Evolutionary conservation across 768 basidiomycete genomes (phyloP).

Genomic region (Leccinellum rugosiceps): DNA sequence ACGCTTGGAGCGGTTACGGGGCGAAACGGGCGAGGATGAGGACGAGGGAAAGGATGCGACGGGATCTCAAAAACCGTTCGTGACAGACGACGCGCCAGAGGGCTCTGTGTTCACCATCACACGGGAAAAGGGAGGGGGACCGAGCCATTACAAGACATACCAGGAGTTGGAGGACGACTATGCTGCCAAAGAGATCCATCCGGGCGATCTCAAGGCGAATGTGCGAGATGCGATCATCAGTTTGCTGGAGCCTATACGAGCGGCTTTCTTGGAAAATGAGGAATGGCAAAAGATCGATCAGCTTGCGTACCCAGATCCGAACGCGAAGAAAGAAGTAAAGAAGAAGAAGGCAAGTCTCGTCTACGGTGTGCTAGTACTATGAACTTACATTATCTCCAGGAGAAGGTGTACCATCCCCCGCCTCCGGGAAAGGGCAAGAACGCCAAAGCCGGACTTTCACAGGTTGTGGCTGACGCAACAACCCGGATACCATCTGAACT

Average conservation of each 20-base stretch:
- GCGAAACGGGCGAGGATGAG: constrained; percentile 39
- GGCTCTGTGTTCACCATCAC: constrained; percentile 80
- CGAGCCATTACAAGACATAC: constrained; percentile 68
- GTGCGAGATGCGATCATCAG: constrained; percentile 72
- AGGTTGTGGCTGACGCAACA: not conserved
- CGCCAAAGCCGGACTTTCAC: constrained; percentile 1
- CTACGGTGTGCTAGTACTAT: not conserved
- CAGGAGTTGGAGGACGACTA: constrained; percentile 72
- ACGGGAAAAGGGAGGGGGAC: constrained; percentile 71
- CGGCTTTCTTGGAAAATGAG: constrained; percentile 68
- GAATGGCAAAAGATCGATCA: constrained; percentile 79
- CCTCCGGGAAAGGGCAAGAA: constrained; percentile 79
- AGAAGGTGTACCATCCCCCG: constrained; percentile 80
- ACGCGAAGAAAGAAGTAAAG: constrained; percentile 56
- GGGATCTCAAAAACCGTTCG: constrained; percentile 61
- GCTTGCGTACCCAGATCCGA: constrained; percentile 82
- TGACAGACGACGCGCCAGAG: constrained; percentile 63
- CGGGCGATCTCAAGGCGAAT: constrained; percentile 81
- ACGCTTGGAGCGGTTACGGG: constrained; percentile 55
- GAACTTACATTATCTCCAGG: constrained; percentile 39
- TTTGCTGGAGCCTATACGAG: constrained; percentile 78
- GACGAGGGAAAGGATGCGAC: constrained; percentile 45
- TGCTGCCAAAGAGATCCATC: constrained; percentile 73
- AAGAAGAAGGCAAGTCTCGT: constrained; percentile 49
- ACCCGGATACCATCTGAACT: not conserved